Conservation (phyloP, 108 stramenopile genomes). For the Skeletonema tropicum region DNA sequence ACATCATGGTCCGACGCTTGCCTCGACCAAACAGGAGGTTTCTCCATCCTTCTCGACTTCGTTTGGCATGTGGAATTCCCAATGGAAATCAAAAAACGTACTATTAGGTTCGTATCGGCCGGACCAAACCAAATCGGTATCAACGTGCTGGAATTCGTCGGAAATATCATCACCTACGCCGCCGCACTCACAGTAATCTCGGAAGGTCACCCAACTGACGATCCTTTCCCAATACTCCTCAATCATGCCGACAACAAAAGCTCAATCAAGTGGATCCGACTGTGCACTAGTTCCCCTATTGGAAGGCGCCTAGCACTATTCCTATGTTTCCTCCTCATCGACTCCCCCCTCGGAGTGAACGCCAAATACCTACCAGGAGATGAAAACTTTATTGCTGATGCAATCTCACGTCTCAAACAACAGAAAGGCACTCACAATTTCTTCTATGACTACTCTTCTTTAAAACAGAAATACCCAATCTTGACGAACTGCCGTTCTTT, state of each 20-base stretch:
- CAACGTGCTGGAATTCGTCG: slow-evolving; percentile 23
- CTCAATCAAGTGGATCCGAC: slow-evolving; percentile 4
- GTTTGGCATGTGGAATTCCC: slow-evolving; percentile 25
- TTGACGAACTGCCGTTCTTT: slow-evolving; percentile 10
- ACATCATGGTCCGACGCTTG: slow-evolving; percentile 5
- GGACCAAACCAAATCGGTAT: neutral
- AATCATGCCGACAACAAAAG: slow-evolving; percentile 10
- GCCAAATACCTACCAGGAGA: slow-evolving; percentile 8
- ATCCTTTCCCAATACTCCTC: slow-evolving; percentile 2
- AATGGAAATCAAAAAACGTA: neutral
- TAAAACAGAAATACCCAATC: slow-evolving; percentile 12
- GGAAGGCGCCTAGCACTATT: slow-evolving; percentile 22
- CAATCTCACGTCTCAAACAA: slow-evolving; percentile 26
- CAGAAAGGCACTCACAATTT: neutral
- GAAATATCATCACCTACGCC: slow-evolving; percentile 21
- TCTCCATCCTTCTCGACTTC: neutral
- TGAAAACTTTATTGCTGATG: slow-evolving; percentile 31
- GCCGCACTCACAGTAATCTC: slow-evolving; percentile 9
- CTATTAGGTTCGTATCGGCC: neutral
- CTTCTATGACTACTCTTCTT: slow-evolving; percentile 14
- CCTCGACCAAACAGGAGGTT: slow-evolving; percentile 22
- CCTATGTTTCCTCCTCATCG: slow-evolving; percentile 14
- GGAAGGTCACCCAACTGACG: neutral
- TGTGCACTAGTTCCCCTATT: slow-evolving; percentile 5
- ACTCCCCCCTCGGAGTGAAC: slow-evolving; percentile 17